Conservation (phyloP, 176 grass and related monocot genomes). For the Phragmites australis region DNA sequence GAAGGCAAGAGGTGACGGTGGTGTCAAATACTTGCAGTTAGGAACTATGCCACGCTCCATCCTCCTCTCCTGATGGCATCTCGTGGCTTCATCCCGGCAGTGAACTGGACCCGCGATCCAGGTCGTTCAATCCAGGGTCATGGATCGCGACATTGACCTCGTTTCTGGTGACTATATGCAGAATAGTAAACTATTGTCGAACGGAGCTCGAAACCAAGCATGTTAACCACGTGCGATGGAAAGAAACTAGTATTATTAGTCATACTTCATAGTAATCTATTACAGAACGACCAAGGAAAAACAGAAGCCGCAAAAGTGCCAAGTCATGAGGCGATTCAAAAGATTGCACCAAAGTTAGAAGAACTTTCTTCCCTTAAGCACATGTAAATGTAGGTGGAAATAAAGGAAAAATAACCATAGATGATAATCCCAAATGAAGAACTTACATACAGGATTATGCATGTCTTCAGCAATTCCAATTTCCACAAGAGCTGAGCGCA, state of each 20-base stretch:
- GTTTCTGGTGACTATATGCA: no score
- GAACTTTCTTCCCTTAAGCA: not conserved
- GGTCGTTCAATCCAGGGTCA: no score
- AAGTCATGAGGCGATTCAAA: slow-evolving; percentile 13
- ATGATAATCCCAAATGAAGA: slow-evolving; percentile 36
- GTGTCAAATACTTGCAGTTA: no score
- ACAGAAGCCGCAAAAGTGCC: not conserved
- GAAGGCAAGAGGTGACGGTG: no score
- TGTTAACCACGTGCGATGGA: not conserved
- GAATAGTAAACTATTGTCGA: not conserved
- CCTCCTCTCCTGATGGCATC: no score
- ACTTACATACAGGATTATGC: slow-evolving; percentile 99
- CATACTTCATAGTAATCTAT: not conserved
- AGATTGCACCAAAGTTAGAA: not conserved
- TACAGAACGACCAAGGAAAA: not conserved
- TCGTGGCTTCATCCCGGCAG: no score
- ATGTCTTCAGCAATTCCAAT: slow-evolving; percentile 96
- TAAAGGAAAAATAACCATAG: slow-evolving; percentile 4
- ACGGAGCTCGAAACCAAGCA: slow-evolving; percentile 11
- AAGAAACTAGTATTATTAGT: not conserved
- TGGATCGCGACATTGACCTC: no score
- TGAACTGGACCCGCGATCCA: no score
- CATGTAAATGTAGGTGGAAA: slow-evolving; percentile 25
- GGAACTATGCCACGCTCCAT: no score
- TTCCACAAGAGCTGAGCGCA: slow-evolving; percentile 69